Percentiles rank a stretch among this genome's conserved stretches.
phyloP scores from a whole-genome alignment of 2,329 filamentous ascomycete genomes.

The Tolypocladium inflatum region DNA sequence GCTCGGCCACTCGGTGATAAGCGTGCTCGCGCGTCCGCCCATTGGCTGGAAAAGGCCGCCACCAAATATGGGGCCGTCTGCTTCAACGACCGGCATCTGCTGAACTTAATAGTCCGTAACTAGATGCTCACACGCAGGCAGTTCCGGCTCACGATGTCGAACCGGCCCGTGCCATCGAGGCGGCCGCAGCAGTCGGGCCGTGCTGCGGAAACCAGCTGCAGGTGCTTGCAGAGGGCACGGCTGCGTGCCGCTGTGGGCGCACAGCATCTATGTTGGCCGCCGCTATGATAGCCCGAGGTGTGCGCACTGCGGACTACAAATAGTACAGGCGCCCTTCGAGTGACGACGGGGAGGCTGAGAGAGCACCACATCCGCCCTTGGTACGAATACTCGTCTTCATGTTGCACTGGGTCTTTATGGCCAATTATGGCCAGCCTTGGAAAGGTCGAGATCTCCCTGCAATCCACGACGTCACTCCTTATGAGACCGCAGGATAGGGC shows the following conservation, averaged over 20 bases:
- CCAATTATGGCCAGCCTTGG: background rate
- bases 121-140: background rate
- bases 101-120: no score
- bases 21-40: constrained; percentile 9
- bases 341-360: background rate
- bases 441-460: no score
- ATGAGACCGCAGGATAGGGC: background rate
- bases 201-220: background rate
- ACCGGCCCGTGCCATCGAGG: background rate
- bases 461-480: background rate
- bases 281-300: background rate
- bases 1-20: constrained; percentile 28
- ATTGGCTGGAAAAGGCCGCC: constrained; percentile 19
- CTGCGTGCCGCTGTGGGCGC: background rate
- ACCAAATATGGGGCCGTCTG: background rate
- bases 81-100: background rate
- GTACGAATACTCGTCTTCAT: background rate
- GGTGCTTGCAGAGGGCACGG: background rate
- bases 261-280: background rate
- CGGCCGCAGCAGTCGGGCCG: background rate
- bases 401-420: background rate
- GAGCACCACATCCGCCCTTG: background rate
- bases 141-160: background rate
- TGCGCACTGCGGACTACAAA: background rate
- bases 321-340: background rate